A percentile compares a stretch with the other conserved stretches of the same genome.
Evolutionary conservation across 441 rosid genomes (phyloP).

Genomic region (Euphorbia celastroides): DNA sequence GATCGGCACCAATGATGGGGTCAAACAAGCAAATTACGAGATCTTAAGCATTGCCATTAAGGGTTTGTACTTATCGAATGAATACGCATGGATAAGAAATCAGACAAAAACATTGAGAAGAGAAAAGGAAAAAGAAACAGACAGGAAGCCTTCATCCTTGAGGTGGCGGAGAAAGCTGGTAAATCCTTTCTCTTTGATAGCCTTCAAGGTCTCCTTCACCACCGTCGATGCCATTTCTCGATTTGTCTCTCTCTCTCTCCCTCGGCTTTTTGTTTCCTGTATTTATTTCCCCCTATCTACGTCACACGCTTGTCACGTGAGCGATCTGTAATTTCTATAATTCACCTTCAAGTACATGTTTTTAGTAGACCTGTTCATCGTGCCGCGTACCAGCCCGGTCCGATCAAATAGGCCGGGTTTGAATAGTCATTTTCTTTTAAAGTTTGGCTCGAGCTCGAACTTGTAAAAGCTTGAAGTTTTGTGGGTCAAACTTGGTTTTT

Average conservation of each 20-base stretch:
- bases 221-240: conserved; percentile 66
- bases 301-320: too few species aligned
- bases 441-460: too few species aligned
- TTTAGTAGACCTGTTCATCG: too few species aligned
- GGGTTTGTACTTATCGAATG: background rate
- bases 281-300: background rate
- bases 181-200: conserved; percentile 71
- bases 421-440: too few species aligned
- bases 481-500: too few species aligned
- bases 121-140: conserved; percentile 17
- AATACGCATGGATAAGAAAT: background rate
- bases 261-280: background rate
- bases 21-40: background rate
- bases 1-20: background rate
- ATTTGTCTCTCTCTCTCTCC: conserved; percentile 12
- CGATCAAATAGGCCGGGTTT: too few species aligned
- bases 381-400: too few species aligned
- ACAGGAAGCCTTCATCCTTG: conserved; percentile 74
- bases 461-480: too few species aligned
- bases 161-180: conserved; percentile 55
- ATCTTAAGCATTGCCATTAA: background rate
- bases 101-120: conserved; percentile 3
- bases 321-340: too few species aligned
- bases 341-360: too few species aligned
- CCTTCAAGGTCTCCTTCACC: conserved; percentile 58